Evolutionary conservation across 176 grass and related monocot genomes (phyloP).

Genomic region (Coix lacrymajobi): DNA sequence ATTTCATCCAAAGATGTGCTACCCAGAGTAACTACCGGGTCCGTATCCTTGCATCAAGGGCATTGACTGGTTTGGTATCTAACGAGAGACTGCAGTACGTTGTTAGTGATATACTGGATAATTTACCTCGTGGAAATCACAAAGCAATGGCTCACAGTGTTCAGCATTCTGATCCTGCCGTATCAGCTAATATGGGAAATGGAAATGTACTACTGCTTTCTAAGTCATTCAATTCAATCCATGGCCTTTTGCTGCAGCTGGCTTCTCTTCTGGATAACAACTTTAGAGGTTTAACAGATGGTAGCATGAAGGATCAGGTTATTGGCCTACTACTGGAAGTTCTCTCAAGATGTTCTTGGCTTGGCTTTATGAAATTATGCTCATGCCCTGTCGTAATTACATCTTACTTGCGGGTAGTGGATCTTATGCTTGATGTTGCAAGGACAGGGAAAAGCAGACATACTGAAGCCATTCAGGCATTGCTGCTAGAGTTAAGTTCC

Average conservation of each 20-base stretch:
- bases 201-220: slow-evolving; percentile 7
- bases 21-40: slow-evolving; percentile 87
- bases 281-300: slow-evolving; percentile 52
- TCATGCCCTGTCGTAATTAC: slow-evolving; percentile 67
- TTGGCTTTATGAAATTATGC: slow-evolving; percentile 55
- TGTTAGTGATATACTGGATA: slow-evolving; percentile 53
- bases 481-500: slow-evolving; percentile 59
- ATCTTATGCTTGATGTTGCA: slow-evolving; percentile 76
- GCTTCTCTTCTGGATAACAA: slow-evolving; percentile 80
- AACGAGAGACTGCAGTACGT: slow-evolving; percentile 73
- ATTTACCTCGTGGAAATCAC: slow-evolving; percentile 46
- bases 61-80: slow-evolving; percentile 83
- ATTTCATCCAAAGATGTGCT: slow-evolving; percentile 87
- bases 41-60: slow-evolving; percentile 85
- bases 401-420: slow-evolving; percentile 66
- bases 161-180: slow-evolving; percentile 2
- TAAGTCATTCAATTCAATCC: slow-evolving; percentile 75
- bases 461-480: slow-evolving; percentile 38
- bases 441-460: slow-evolving; percentile 47
- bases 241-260: slow-evolving; percentile 85
- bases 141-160: slow-evolving; percentile 4
- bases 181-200: slow-evolving; percentile 37
- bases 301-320: slow-evolving; percentile 73
- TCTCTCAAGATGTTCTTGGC: slow-evolving; percentile 75
- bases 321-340: slow-evolving; percentile 55